Evolutionary conservation across 2,329 filamentous ascomycete species (phyloP).

Genomic region (Fusarium illudens): DNA sequence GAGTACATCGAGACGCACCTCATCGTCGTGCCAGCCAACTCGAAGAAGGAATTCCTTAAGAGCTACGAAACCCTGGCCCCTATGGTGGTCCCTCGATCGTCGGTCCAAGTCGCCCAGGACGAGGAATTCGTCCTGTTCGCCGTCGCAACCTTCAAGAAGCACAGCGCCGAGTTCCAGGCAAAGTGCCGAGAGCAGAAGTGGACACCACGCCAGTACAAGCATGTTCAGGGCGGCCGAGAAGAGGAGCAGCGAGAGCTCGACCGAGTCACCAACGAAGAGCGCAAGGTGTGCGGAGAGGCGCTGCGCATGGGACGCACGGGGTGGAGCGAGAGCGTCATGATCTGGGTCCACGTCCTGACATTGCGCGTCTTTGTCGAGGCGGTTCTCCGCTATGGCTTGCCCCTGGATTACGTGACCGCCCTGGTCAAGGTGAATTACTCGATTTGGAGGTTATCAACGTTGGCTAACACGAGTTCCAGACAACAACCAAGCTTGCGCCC

Average conservation of each 20-base stretch:
- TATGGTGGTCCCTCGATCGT: constrained; percentile 94
- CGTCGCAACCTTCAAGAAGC: constrained; percentile 94
- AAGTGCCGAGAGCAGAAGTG: constrained; percentile 94
- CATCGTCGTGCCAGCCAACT: constrained; percentile 81
- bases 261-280: constrained; percentile 82
- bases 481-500: constrained; percentile 80
- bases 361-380: constrained; percentile 97
- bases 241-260: constrained; percentile 89
- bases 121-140: constrained; percentile 90
- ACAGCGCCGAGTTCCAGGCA: constrained; percentile 84
- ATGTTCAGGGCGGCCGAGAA: constrained; percentile 88
- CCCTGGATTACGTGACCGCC: constrained; percentile 86
- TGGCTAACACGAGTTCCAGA: constrained; percentile 59
- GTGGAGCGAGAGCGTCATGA: constrained; percentile 95
- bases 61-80: constrained; percentile 87
- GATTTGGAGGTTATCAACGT: not conserved
- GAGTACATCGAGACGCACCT: constrained; percentile 98
- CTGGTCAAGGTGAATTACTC: constrained; percentile 78
- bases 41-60: constrained; percentile 87
- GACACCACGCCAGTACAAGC: constrained; percentile 94
- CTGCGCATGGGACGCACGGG: constrained; percentile 87
- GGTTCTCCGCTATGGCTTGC: constrained; percentile 93
- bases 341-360: constrained; percentile 92
- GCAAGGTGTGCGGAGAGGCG: constrained; percentile 92
- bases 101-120: constrained; percentile 80